phyloP scores from a whole-genome alignment of 805 yeast genomes.

The Saccharomyces paradoxus region DNA sequence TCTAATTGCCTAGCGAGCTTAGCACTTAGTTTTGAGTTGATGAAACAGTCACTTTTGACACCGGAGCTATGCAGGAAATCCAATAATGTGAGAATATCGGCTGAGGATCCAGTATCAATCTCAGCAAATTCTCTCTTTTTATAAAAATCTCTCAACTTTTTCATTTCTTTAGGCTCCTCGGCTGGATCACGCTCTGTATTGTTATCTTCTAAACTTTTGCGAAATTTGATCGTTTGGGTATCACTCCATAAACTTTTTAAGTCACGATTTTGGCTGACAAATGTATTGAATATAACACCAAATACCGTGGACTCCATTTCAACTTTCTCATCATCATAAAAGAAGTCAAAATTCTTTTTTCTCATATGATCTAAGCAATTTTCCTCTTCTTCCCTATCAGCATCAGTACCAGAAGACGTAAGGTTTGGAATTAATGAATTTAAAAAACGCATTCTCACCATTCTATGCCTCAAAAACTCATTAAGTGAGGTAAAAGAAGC shows the following conservation, averaged over 20 bases:
- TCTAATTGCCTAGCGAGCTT: constrained; percentile 81
- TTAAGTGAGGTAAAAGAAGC: constrained; percentile 41
- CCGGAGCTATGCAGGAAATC: constrained; percentile 36
- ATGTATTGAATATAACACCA: constrained; percentile 58
- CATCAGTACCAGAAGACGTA: constrained; percentile 2
- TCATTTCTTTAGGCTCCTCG: constrained; percentile 14
- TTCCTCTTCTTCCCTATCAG: constrained; percentile 6
- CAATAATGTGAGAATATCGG: constrained; percentile 40
- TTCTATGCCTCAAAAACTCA: constrained; percentile 36
- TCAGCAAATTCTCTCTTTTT: constrained; percentile 4
- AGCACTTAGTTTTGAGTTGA: constrained; percentile 76
- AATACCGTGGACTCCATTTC: constrained; percentile 65
- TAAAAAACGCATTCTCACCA: constrained; percentile 24
- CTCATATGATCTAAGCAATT: constrained; percentile 8
- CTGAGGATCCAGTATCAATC: constrained; percentile 7
- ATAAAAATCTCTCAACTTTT: constrained; percentile 27
- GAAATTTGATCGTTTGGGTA: constrained; percentile 45
- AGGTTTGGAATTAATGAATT: constrained; percentile 16
- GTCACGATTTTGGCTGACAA: constrained; percentile 35
- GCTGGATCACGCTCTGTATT: constrained; percentile 9
- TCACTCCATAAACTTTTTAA: constrained; percentile 49
- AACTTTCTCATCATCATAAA: constrained; percentile 46
- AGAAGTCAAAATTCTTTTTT: constrained; percentile 46
- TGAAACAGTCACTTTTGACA: constrained; percentile 35
- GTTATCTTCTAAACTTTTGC: constrained; percentile 29